Evolutionary conservation across 148 eudicot genomes (phyloP), one percentile per base, ranked within the genome.

Genomic region (Diospyros lotus): DNA sequence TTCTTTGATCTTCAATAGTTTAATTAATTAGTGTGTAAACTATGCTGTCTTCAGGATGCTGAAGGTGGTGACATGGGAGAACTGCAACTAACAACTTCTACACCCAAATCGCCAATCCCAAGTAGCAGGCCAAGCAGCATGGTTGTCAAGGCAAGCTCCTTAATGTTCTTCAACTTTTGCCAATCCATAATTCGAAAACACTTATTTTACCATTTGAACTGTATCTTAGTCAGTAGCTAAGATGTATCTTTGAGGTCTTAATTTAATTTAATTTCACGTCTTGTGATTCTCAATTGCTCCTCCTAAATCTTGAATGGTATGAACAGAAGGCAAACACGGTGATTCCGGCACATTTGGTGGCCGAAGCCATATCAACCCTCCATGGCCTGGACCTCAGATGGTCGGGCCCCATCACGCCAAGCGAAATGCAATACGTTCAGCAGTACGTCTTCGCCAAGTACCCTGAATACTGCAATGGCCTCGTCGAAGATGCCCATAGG

Each of bases 381-480:
- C 78, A 83, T 61, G 86, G 86, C 51, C 84, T 85, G 5, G 88
- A 85, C 66, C 66, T 85, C 28, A 82, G 88, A 75, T 85, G 88
- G 88, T 85, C 88, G 11, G 88, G 88, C 18, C 88, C 88, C 7
- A 85, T 85, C 52, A 85, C 88, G 2, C 86, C 82, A 43, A 80
- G 28, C 10, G 88, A 85, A 72, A 85, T 76, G 86, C 80, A 78
- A 78, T 85, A 82, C 46, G 88, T 85, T 1, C 82, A 82, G 51
- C 88, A 85, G 42, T 85, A 85, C 45, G 83, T 85, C 1, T 78
- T 85, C 46, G 88, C 88, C 28, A 85, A 85, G 76, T 85, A 85
- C 71, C 88, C 88, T 1, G 88, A 85, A 58, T 82, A 85, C 66
- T 66, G 73, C 80, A 82, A 82, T 53, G 88, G 88, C 60, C 86